phyloP scores from a whole-genome alignment of 495 filamentous ascomycete species.

The Tuber borchii region DNA sequence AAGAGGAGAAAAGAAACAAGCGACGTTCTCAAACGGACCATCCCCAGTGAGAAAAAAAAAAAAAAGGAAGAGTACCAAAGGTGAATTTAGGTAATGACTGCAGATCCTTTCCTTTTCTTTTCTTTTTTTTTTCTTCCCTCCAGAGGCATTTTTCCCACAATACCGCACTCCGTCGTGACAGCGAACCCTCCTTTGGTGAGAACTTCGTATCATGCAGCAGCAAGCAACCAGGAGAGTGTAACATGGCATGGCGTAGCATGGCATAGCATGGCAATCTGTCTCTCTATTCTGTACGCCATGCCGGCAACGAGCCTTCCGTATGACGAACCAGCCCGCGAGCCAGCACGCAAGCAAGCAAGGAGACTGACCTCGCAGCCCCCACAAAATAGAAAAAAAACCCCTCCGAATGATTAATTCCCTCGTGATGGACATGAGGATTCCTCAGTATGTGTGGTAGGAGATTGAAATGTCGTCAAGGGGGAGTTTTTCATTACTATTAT shows the following conservation, averaged over 20 bases:
- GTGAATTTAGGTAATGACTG: constrained; percentile 7
- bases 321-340: neutral
- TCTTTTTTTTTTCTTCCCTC: neutral
- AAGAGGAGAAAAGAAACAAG: neutral
- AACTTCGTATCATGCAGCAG: neutral
- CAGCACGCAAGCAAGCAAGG: neutral
- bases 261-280: neutral
- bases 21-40: neutral
- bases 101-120: neutral
- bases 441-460: neutral
- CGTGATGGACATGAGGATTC: neutral
- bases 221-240: neutral
- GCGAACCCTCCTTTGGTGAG: neutral
- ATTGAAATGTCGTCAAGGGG: neutral
- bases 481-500: neutral
- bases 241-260: neutral
- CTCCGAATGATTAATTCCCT: neutral
- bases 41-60: neutral
- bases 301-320: neutral
- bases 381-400: neutral
- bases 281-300: neutral
- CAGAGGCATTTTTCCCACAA: neutral
- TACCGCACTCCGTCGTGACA: neutral
- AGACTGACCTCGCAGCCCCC: neutral
- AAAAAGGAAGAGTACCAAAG: neutral